A percentile compares a stretch with the other conserved stretches of the same genome.
phyloP scores from a whole-genome alignment of 2,329 filamentous ascomycete genomes.

The Coniella lustricola region DNA sequence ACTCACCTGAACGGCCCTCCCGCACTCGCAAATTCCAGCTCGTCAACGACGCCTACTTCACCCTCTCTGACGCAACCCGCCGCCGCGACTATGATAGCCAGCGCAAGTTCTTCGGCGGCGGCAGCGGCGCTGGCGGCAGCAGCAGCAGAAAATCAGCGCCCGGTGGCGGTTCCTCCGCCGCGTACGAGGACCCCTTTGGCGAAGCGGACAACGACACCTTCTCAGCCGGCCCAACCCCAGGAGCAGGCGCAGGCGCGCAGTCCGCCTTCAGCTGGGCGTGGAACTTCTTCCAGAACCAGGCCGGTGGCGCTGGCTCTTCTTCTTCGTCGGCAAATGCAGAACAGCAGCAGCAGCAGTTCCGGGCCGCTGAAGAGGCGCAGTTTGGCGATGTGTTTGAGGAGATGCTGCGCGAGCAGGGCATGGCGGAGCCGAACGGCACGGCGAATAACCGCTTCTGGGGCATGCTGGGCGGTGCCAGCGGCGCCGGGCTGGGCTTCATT shows the following conservation, averaged over 20 bases:
- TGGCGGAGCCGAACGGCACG: slow-evolving; percentile 62
- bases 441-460: slow-evolving; percentile 77
- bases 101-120: slow-evolving; percentile 49
- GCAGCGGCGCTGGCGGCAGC: slow-evolving; percentile 23
- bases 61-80: slow-evolving; percentile 69
- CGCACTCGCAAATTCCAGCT: slow-evolving; percentile 61
- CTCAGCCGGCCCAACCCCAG: slow-evolving; percentile 22
- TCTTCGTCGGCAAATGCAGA: neutral
- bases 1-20: slow-evolving; percentile 72
- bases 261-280: slow-evolving; percentile 71
- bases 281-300: slow-evolving; percentile 47
- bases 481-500: slow-evolving; percentile 89
- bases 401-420: slow-evolving; percentile 79
- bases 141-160: too few species aligned
- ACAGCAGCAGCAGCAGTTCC: slow-evolving; percentile 30
- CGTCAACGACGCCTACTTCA: slow-evolving; percentile 38
- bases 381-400: slow-evolving; percentile 86
- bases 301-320: slow-evolving; percentile 24
- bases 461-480: slow-evolving; percentile 75
- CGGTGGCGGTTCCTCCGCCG: slow-evolving; percentile 17
- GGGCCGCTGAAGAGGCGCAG: slow-evolving; percentile 64
- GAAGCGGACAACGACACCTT: slow-evolving; percentile 34
- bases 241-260: slow-evolving; percentile 10
- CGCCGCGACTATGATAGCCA: slow-evolving; percentile 80
- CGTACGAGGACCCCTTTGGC: slow-evolving; percentile 39